Evolutionary conservation across 2,329 filamentous ascomycete genomes (phyloP).

Genomic region (Aspergillus hiratsukae): DNA sequence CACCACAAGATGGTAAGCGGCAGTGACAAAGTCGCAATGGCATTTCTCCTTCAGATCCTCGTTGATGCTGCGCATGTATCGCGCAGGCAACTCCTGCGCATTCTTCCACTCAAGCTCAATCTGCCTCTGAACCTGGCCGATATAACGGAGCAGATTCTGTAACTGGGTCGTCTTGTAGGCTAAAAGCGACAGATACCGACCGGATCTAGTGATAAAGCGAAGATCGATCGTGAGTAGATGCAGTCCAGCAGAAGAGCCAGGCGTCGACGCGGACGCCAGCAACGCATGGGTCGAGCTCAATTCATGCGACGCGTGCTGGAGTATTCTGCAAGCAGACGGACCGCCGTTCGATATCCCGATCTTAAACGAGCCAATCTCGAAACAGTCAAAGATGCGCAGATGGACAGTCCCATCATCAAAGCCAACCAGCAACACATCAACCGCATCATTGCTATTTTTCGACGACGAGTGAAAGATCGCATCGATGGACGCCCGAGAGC

Average conservation of each 20-base stretch:
- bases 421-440: constrained; percentile 74
- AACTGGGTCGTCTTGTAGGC: constrained; percentile 83
- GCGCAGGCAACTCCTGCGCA: constrained; percentile 69
- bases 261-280: constrained; percentile 44
- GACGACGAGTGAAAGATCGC: constrained; percentile 62
- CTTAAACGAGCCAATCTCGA: constrained; percentile 63
- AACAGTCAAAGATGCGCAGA: constrained; percentile 79
- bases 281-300: constrained; percentile 72
- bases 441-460: constrained; percentile 64
- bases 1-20: constrained; percentile 76
- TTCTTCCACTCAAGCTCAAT: constrained; percentile 80
- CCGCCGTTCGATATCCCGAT: constrained; percentile 37
- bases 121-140: constrained; percentile 73
- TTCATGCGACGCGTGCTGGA: constrained; percentile 66
- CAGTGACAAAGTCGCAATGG: constrained; percentile 64
- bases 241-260: constrained; percentile 32
- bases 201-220: constrained; percentile 70
- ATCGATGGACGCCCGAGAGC: constrained; percentile 64
- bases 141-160: constrained; percentile 80
- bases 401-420: constrained; percentile 68
- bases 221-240: constrained; percentile 74
- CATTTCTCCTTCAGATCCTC: constrained; percentile 66
- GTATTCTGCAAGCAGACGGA: constrained; percentile 37
- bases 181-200: constrained; percentile 75
- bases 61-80: constrained; percentile 73